Base-by-base conservation (phyloP, 2,329 filamentous ascomycete species). In the Colletotrichum karsti region DNA sequence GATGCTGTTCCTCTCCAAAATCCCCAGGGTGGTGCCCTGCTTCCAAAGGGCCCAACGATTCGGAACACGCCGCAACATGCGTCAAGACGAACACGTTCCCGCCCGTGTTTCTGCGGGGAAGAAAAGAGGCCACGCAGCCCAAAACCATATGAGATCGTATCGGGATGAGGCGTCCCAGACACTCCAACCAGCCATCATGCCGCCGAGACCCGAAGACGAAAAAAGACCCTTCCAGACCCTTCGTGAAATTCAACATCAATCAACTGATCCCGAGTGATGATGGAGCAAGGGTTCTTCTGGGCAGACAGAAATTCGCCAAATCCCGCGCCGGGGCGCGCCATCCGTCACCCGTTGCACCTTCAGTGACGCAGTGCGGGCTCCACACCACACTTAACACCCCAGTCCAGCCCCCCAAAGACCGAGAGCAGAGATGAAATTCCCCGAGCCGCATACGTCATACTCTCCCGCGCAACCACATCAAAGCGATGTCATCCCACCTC, bases 371-470 rank as follows among this genome's bases (percentile, higher is more conserved):
- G n/a, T 67, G 20, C 53, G 13, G 12, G 33, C 65, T 64, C 65
- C 65, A 58, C 64, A 46, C n/a, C 51, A 51, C 35, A 41, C 33
- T 39, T 35, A 56, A 53, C 35, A 35, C 26, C 63, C 58, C 48
- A 48, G 59, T 42, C 46, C 35, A 10, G 46, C 37, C 26, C 35
- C 28, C n/a, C n/a, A 33, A 20, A n/a, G 22, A 62, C n/a, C 9
- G 28, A 6, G 7, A 20, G 20, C 41, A 42, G 37, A 63, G 12
- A n/a, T n/a, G n/a, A 33, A 63, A 60, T 24, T 24, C 46, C 33
- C 53, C 53, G 65, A 67, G 65, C 65, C 65, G 65, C 65, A 48
- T 54, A 65, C 65, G 65, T 67, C 65, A 67, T 67, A 53, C 24
- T 12, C 24, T 44, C 22, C 35, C 28, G 28, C n/a, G 26, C 54